Evolutionary conservation across 2,329 filamentous ascomycete species (phyloP).

Genomic region (Cercospora sp.): DNA sequence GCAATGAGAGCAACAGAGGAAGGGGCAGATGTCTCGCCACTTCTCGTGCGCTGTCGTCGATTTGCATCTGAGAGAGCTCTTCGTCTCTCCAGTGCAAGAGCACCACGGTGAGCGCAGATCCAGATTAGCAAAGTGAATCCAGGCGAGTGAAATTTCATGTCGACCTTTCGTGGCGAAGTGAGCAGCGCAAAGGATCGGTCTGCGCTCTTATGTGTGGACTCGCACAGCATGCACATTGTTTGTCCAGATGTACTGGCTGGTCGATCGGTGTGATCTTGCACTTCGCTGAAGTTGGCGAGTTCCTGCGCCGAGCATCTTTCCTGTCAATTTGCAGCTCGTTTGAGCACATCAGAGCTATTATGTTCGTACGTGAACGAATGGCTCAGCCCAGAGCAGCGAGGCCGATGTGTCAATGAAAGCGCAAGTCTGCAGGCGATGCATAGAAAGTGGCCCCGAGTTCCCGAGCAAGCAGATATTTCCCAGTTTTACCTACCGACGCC

Average conservation of each 20-base stretch:
- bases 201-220: not conserved
- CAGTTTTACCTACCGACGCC: conserved; percentile 12
- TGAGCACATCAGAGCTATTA: not conserved
- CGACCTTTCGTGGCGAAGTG: not conserved
- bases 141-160: not conserved
- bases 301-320: not conserved
- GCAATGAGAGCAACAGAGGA: not conserved
- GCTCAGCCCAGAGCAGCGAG: not conserved
- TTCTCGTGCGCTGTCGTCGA: not conserved
- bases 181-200: not conserved
- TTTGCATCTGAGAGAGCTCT: not conserved
- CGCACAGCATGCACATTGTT: not conserved
- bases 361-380: not conserved
- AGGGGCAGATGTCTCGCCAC: not conserved
- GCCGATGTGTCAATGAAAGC: not conserved
- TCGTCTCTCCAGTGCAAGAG: not conserved
- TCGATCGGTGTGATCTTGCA: not conserved
- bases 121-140: not conserved
- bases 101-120: not conserved
- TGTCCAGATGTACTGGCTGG: not conserved
- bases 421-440: not conserved
- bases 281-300: not conserved
- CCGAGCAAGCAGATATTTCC: not conserved
- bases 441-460: not conserved
- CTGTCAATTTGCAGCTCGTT: not conserved